Evolutionary conservation across 345 rosid genomes (phyloP), one percentile per base, ranked within the genome.

Genomic region (Cardamine chenopodiifolia): DNA sequence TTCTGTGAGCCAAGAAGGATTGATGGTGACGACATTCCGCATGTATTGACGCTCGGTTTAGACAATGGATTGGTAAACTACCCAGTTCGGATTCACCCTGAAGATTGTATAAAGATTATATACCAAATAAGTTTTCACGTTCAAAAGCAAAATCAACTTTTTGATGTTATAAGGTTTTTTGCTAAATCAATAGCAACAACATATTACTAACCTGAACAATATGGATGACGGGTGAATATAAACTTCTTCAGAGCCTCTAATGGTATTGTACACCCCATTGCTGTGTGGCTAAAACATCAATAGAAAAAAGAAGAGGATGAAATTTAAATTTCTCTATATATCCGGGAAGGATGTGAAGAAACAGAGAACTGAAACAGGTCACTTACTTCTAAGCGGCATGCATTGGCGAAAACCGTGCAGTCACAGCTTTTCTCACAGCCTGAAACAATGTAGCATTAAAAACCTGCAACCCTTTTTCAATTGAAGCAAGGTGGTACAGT

Each of bases 61-160:
- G 71, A 95, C 97, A 2, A 89, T 82, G 49, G 97, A 86, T 47
- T 89, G 90, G 82, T 89, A 92, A 13, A 90, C 75, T 39, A 92
- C 85, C 96, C 96, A 91, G 80, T 91, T 94, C 14, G 98, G 97
- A 74, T 94, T 91, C 15, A 90, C 97, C 73, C 98, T 93, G 92
- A 82, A 73, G 55, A 54, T 72, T 29, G 25, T 14, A 40, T 61
- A 8, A 20, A 72, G 7, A 31, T 45, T 15, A 35, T 8, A 59
- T n/a, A 60, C n/a, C 62, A 68, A 50, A 20, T 60, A 40, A 60
- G 68, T 28, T 60, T 59, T 60, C 55, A 29, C 35, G 29, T 11
- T 49, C 45, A 35, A 45, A 45, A 44, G 74, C 32, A 67, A 42
- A 48, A 34, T 45, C 23, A 14, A 66, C 49, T 0, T 68, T 42